Evolutionary conservation across 2,329 filamentous ascomycete genomes (phyloP), one percentile per base, ranked within the genome.

Genomic region (Aspergillus hortae): DNA sequence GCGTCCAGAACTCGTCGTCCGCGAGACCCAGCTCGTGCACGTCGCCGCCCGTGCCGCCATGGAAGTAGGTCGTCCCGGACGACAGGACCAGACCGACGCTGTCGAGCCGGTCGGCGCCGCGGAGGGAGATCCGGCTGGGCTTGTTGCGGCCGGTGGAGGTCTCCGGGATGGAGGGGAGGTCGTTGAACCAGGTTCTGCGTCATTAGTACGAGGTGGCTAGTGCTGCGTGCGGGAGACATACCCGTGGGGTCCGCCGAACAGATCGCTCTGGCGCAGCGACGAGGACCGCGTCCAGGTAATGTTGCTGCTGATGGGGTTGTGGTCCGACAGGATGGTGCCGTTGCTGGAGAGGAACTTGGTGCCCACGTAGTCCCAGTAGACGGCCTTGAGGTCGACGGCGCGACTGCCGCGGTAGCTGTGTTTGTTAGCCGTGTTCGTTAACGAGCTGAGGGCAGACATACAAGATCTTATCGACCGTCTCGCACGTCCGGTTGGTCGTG

Each of bases 391-490:
- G 55, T 80, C 74, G 2, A 82, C 78, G 2, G 77, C 72, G 23
- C 72, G 60, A 14, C 64, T 65, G 7, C 61, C 61, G 2, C 64
- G 61, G 25, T 65, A 64, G 35, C 61, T 61, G 25, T 48, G 15
- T 25, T 35, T 7, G 5, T 49, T 14, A 49, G 48, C 6, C 33
- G 25, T 12, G n/a, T 14, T 15, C 3, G 5, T 17, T 4, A 10
- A 33, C 23, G 71, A 52, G 14, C 3, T 1, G 12, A 38, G 15
- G 14, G 35, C 35, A 4, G 2, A 17, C 44, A n/a, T 52, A 59
- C 54, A 86, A 80, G 44, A 86, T 72, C 69, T 88, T 88, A 69
- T 88, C 85, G 35, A 88, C 83, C 3, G 79, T 82, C 70, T 88
- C 85, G 67, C 85, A 88, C 4, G 67, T 65, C 61, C 76, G 75